Conservation (phyloP, 2,329 filamentous ascomycete genomes). For the Paracamarosporium sp. region DNA sequence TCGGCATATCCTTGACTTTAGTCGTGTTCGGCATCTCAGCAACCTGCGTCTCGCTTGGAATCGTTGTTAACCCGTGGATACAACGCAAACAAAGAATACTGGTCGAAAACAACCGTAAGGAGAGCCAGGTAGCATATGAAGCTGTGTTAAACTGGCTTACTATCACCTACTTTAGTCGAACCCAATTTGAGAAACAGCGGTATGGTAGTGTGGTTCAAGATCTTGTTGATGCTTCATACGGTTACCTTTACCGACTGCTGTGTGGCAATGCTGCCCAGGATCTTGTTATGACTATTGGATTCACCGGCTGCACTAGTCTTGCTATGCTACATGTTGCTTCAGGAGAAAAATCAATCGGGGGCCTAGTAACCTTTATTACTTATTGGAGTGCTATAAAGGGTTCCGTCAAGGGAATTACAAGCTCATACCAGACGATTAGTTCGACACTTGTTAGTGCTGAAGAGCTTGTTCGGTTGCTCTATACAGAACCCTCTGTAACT, state of each 20-base stretch:
- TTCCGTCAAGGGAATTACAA: conserved; percentile 56
- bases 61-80: conserved; percentile 48
- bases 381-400: conserved; percentile 40
- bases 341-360: conserved; percentile 59
- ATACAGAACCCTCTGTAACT: conserved; percentile 59
- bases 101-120: conserved; percentile 51
- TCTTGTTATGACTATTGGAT: too few species aligned
- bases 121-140: conserved; percentile 60
- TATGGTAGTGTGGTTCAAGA: conserved; percentile 47
- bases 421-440: conserved; percentile 52
- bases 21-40: conserved; percentile 30
- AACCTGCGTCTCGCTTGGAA: conserved; percentile 58
- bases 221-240: conserved; percentile 53
- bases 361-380: conserved; percentile 56
- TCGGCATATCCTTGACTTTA: conserved; percentile 57
- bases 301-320: conserved; percentile 14
- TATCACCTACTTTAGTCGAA: conserved; percentile 63
- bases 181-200: conserved; percentile 56
- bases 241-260: conserved; percentile 53
- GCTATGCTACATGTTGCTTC: conserved; percentile 55
- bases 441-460: conserved; percentile 67
- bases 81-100: conserved; percentile 45
- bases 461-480: conserved; percentile 60
- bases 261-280: too few species aligned
- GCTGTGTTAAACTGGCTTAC: conserved; percentile 61